Evolutionary conservation across 169 alveolate genomes (phyloP), one percentile per base, ranked within the genome.

Genomic region (Pseudocohnilembus persalinus): DNA sequence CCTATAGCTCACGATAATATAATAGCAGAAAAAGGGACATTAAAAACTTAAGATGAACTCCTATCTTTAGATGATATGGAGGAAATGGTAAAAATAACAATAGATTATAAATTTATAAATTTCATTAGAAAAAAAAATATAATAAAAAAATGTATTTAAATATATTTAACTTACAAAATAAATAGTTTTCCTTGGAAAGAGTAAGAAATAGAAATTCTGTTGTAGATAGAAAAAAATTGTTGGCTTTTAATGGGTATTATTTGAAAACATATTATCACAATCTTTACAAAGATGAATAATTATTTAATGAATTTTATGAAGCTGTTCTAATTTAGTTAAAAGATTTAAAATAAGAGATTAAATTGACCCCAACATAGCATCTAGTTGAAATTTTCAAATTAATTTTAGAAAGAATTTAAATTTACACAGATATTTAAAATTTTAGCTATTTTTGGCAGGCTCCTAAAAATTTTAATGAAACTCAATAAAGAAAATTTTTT

Each of bases 1-100:
- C 92, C 94, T 32, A 92, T 90, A 28, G 73, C 73, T 34, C 81
- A 81, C 64, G 90, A 86, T 77, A 89, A 90, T 29, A 76, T 84
- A 26, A 29, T 28, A n/a, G 65, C 81, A 20, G 29, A 84, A 11
- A 31, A 73, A 27, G 64, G 33, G 63, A 28, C 49, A 0, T 29
- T 77, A 11, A 74, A 34, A 29, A 28, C 26, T 6, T 77, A 84
- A 65, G 73, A 74, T 76, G 94, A 90, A 82, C 87, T 90, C 0
- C n/a, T 90, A 1, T 73, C n/a, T 31, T 75, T 87, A 90, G 81
- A 84, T 30, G 92, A 90, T 28, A 63, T 87, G 31, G 31, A 74
- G 63, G 83, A 74, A 34, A 77, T 81, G 76, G 90, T 87, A 87
- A 81, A 33, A 1, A 73, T 28, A 24, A 33, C 29, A 77, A 77